Evolutionary conservation across 192 early-diverging fungal genomes (phyloP).

Genomic region (Tieghemiomyces parasiticus): DNA sequence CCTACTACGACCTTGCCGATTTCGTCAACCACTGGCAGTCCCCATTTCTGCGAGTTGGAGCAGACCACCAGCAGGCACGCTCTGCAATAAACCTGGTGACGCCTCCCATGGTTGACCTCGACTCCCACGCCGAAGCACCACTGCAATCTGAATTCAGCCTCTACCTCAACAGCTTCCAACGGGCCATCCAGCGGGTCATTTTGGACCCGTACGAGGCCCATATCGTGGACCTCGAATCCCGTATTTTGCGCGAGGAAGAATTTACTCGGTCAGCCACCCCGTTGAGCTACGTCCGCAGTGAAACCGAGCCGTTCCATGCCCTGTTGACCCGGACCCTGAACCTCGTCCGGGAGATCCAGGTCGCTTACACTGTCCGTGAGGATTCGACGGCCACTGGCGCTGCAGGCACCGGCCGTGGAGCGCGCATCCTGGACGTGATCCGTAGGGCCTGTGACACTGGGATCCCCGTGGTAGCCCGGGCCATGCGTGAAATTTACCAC

Average conservation of each 20-base stretch:
- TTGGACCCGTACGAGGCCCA: neutral
- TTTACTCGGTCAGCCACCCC: slow-evolving; percentile 8
- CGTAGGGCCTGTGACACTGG: neutral
- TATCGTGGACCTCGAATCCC: neutral
- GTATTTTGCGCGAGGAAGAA: slow-evolving; percentile 1
- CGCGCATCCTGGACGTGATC: neutral
- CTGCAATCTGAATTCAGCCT: neutral
- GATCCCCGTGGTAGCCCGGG: neutral
- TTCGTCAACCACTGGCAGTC: neutral
- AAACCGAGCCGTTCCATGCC: neutral
- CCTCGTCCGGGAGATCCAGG: neutral
- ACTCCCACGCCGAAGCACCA: neutral
- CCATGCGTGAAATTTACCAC: slow-evolving; percentile 3
- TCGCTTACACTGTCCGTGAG: neutral
- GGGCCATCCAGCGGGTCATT: neutral
- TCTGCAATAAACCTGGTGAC: neutral
- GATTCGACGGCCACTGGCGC: neutral
- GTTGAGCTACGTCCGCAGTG: slow-evolving; percentile 1
- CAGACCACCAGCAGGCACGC: neutral
- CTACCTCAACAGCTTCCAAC: neutral
- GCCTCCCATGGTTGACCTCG: neutral
- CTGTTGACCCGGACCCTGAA: neutral
- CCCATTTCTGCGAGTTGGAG: neutral
- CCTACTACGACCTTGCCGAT: neutral
- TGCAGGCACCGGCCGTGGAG: neutral